Percentiles rank a stretch among this genome's conserved stretches.
Conservation (phyloP, 768 basidiomycete species). For the Pholiota microspora region DNA sequence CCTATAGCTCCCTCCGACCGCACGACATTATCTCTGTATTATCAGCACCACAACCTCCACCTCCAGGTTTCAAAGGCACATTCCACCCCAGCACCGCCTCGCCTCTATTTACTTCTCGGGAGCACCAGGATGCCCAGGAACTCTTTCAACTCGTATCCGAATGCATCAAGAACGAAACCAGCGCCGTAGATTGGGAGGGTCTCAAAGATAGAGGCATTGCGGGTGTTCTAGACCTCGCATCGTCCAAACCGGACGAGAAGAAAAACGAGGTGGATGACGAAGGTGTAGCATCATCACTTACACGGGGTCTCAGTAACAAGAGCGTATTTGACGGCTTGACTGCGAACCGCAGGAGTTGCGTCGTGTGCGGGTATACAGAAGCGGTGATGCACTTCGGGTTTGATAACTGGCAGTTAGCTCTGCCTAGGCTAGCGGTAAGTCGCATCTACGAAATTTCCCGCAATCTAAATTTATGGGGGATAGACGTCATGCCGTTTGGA, state of each 20-base stretch:
- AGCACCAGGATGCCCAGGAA: constrained; percentile 98
- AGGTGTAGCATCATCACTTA: constrained; percentile 1
- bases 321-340: constrained; percentile 89
- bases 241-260: constrained; percentile 1
- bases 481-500: constrained; percentile 71
- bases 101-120: constrained; percentile 78
- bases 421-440: constrained; percentile 65
- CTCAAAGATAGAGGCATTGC: constrained; percentile 71
- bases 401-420: constrained; percentile 79
- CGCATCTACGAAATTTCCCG: neutral
- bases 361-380: constrained; percentile 89
- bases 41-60: constrained; percentile 40
- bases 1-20: constrained; percentile 67
- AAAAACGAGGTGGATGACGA: constrained; percentile 2
- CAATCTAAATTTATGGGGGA: constrained; percentile 4
- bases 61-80: constrained; percentile 36
- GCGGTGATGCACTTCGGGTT: constrained; percentile 91
- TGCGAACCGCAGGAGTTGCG: constrained; percentile 85
- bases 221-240: constrained; percentile 35
- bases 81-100: constrained; percentile 15
- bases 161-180: constrained; percentile 83
- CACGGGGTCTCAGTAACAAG: constrained; percentile 33
- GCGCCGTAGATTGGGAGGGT: constrained; percentile 69
- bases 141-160: constrained; percentile 94
- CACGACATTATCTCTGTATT: constrained; percentile 70